Evolutionary conservation across 139 green algal species (phyloP), one percentile per base, ranked within the genome.

Genomic region (Coelastrella sp.): DNA sequence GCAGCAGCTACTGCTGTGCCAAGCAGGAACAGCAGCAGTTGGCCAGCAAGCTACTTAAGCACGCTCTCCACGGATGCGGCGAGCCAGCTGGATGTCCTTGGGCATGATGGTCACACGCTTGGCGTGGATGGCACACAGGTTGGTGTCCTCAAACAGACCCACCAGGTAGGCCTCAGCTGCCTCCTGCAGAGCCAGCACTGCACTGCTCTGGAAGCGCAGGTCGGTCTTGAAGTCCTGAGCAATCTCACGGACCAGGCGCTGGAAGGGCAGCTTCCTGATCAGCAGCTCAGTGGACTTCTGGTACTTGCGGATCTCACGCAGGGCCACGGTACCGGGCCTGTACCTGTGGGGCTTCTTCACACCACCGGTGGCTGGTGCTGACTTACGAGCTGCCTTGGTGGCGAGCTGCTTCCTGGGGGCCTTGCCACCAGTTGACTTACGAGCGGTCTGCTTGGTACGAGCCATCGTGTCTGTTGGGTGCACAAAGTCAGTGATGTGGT

Each of bases 161-260:
- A 99, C 97, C 92, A 99, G 95, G 96, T 99, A 99, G 56, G 97
- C 98, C 95, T 99, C 98, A 85, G 97, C 96, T 57, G 98, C 98
- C 95, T 99, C 97, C 95, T 99, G 98, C 74, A 99, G 96, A 17
- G 96, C 98, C 83, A 99, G 94, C 59, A 99, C 97, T 24, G 98
- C 98, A 59, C 94, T 96, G 89, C 90, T 94, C 96, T 99, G 97
- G 96, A 99, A 99, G 89, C 98, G 95, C 93, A 99, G 95, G 96
- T 99, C 98, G 73, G 97, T 99, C 96, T 99, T 99, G 97, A 99
- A 99, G 95, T 99, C 98, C 95, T 99, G 97, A 27, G 98, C 97
- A 82, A 99, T 99, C 94, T 99, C 98, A 84, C 98, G 95, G 11
- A 99, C 98, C 78, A 99, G 94, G 65, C 97, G 94, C 95, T 99